A percentile compares a stretch with the other conserved stretches of the same genome.
These are phyloP conservation scores for Fusarium clavum DNA, from an alignment of 2,329 filamentous ascomycete species.

Conservation along the genomic window DNA sequence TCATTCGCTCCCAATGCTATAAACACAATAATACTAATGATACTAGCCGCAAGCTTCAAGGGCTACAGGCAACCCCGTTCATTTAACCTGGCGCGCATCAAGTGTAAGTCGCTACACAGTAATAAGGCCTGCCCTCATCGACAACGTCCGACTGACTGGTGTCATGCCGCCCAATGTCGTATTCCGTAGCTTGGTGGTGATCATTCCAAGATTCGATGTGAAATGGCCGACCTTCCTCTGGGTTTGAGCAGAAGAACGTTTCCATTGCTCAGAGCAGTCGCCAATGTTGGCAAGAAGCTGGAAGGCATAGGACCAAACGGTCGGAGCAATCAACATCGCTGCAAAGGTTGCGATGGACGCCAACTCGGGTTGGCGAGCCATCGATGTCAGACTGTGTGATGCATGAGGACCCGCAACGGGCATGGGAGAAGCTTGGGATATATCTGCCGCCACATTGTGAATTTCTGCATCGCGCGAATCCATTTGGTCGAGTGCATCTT, in stretches of 20 bases:
- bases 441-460: slow-evolving; percentile 28
- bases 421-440: slow-evolving; percentile 11
- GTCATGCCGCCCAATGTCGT: slow-evolving; percentile 10
- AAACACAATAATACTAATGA: slow-evolving; percentile 23
- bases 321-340: slow-evolving; percentile 16
- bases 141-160: slow-evolving; percentile 20
- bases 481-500: slow-evolving; percentile 1
- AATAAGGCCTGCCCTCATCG: slow-evolving; percentile 23
- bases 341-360: slow-evolving; percentile 11
- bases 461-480: slow-evolving; percentile 19
- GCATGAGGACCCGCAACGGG: neutral
- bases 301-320: slow-evolving; percentile 20
- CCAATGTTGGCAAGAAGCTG: neutral
- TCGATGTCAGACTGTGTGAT: slow-evolving; percentile 7
- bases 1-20: slow-evolving; percentile 18
- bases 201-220: neutral
- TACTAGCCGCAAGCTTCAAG: slow-evolving; percentile 7
- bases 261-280: neutral
- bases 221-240: neutral
- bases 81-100: neutral
- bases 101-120: slow-evolving; percentile 24
- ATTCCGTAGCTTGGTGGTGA: slow-evolving; percentile 2
- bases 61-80: slow-evolving; percentile 5
- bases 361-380: neutral
- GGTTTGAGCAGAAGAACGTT: neutral